These are phyloP conservation scores for Malassezia nana DNA, from an alignment of 1,284 basidiomycete genomes.

Conservation along the genomic window DNA sequence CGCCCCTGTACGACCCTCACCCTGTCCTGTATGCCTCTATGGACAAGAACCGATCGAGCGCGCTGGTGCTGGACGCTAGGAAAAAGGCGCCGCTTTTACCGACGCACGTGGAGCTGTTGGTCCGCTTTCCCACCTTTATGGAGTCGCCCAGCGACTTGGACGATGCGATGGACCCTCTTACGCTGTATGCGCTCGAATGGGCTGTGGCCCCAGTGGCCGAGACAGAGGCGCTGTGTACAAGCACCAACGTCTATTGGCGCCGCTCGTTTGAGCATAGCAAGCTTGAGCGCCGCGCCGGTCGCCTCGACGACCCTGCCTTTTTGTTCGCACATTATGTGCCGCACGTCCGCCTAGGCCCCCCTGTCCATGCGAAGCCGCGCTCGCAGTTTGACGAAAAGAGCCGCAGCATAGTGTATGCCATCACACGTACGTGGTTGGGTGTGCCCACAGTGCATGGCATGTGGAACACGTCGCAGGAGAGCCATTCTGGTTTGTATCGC, in stretches of 20 bases:
- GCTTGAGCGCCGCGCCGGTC: conserved; percentile 13
- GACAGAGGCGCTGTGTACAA: neutral
- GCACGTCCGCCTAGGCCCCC: conserved; percentile 20
- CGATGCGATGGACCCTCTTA: conserved; percentile 34
- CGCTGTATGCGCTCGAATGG: conserved; percentile 30
- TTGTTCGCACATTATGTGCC: conserved; percentile 33
- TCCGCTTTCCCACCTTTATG: conserved; percentile 29
- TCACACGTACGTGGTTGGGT: conserved; percentile 22
- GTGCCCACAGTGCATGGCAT: conserved; percentile 23
- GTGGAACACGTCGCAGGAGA: conserved; percentile 19
- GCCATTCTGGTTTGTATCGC: conserved; percentile 23
- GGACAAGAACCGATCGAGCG: neutral
- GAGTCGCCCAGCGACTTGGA: conserved; percentile 29
- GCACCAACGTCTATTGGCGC: conserved; percentile 10
- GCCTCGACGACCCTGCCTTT: neutral
- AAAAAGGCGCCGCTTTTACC: conserved; percentile 10
- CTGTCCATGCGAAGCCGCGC: conserved; percentile 11
- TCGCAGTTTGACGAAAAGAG: conserved; percentile 39
- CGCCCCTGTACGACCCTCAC: neutral
- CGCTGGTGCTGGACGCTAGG: neutral
- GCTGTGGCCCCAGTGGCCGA: conserved; percentile 5
- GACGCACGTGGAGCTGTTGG: conserved; percentile 27
- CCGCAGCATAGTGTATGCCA: conserved; percentile 25
- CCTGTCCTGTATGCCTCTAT: neutral
- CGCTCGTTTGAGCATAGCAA: conserved; percentile 32